These are phyloP conservation scores for Penicillium cosmopolitanum DNA, from an alignment of 495 filamentous ascomycete species.

Conservation along the genomic window DNA sequence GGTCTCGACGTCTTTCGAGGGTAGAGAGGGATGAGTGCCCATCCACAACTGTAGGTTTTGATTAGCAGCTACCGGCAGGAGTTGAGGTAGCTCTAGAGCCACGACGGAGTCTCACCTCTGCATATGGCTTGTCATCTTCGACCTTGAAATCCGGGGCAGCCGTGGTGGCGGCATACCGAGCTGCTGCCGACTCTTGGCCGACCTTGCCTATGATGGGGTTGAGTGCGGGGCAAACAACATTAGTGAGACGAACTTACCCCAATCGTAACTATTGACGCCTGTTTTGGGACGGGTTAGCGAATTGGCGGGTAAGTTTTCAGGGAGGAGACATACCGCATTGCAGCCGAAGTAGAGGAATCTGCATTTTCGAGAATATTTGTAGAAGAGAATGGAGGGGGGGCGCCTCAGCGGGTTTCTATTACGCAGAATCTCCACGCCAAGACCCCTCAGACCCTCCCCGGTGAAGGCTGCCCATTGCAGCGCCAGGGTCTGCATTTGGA, in stretches of 20 bases:
- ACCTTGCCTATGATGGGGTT: constrained; percentile 60
- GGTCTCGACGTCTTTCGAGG: constrained; percentile 84
- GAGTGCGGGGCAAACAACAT: constrained; percentile 31
- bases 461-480: constrained; percentile 16
- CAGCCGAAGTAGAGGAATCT: constrained; percentile 84
- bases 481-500: constrained; percentile 3
- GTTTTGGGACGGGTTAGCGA: constrained; percentile 11
- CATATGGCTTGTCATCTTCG: constrained; percentile 78
- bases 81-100: background rate
- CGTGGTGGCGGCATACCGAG: constrained; percentile 77
- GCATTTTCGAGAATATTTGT: constrained; percentile 54
- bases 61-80: constrained; percentile 22
- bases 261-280: constrained; percentile 98
- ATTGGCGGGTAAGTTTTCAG: background rate
- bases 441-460: constrained; percentile 15
- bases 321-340: constrained; percentile 73
- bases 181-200: constrained; percentile 74
- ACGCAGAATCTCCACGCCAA: constrained; percentile 33
- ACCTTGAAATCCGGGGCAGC: constrained; percentile 71
- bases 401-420: constrained; percentile 22
- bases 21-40: constrained; percentile 96
- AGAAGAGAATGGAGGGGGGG: constrained; percentile 16
- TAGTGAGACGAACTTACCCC: constrained; percentile 61
- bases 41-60: constrained; percentile 79
- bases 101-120: constrained; percentile 64